phyloP scores from a whole-genome alignment of 345 rosid species.

The Bruguiera sexangula region DNA sequence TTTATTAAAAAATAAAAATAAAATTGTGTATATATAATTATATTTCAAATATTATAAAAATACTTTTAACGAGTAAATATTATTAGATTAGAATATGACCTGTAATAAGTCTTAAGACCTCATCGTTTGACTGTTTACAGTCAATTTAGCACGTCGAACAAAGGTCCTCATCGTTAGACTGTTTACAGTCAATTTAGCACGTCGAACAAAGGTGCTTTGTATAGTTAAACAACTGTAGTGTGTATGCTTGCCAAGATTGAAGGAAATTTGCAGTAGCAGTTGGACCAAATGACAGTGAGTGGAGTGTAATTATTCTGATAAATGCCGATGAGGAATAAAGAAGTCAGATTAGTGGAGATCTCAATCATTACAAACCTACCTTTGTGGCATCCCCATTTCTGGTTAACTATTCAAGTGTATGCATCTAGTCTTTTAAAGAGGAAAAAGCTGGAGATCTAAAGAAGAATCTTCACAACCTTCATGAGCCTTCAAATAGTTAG shows the following conservation, averaged over 20 bases:
- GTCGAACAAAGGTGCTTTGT: too few species aligned
- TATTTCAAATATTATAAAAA: fast-evolving
- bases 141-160: too few species aligned
- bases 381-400: conserved; percentile 14
- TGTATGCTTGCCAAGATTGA: conserved; percentile 23
- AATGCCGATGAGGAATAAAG: conserved; percentile 17
- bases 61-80: too few species aligned
- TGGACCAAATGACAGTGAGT: conserved; percentile 20
- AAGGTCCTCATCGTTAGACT: too few species aligned
- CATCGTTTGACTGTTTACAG: too few species aligned
- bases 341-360: conserved; percentile 29
- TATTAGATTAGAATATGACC: too few species aligned
- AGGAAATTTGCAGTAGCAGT: conserved; percentile 24
- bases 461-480: conserved; percentile 1
- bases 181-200: too few species aligned
- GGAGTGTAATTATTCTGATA: conserved; percentile 18
- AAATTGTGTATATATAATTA: too few species aligned
- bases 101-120: too few species aligned
- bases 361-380: conserved; percentile 27
- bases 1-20: too few species aligned
- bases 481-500: background rate
- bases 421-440: conserved; percentile 18
- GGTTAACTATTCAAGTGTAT: conserved; percentile 1
- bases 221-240: too few species aligned
- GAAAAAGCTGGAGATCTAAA: background rate